Evolutionary conservation across 2,329 filamentous ascomycete genomes (phyloP), one percentile per base, ranked within the genome.

Genomic region (Pestalotiopsis sp.): DNA sequence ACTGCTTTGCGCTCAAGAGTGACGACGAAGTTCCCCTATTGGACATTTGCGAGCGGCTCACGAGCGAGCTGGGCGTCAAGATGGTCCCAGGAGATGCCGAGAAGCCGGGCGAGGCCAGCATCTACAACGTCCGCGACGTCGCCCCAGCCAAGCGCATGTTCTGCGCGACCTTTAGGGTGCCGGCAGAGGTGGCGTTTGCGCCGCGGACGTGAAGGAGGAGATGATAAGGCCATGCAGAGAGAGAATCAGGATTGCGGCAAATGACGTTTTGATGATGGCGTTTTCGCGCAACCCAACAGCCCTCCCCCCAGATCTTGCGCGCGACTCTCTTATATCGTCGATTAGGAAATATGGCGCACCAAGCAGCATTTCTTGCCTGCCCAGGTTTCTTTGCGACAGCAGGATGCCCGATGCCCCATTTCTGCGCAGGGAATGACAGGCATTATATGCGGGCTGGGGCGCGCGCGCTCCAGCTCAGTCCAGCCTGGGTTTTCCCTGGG

Each of bases 141-240:
- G 93, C 94, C 68, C 96, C 96, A 4, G 91, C 93, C 75, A 99
- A 99, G 85, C 88, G 92, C 76, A 98, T 98, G 94, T 98, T 95
- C 79, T 98, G 96, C 79, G 95, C 94, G 38, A 97, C 90, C 72
- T 98, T 99, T 81, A 88, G 94, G 70, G 77, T 99, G 69, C 96
- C 96, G 2, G 81, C 84, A 40, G 89, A 93, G 73, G 93, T 98
- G 5, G 96, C 94, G 14, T 98, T 97, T 81, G 85, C 87, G 26
- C 70, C 81, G 14, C 63, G 66, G 48, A 61, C 35, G 20, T 67
- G 61, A 66, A 39, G 24, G 11, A 58, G 55, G 5, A 26, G 9
- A 58, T 22, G 56, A 35, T 17, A 26, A 58, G 56, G 20, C 38
- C 35, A 61, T 35, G 30, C 30, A 61, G 14, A 61, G 17, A 17